These are phyloP conservation scores for Populus simonii DNA, from an alignment of 345 rosid species.

Conservation along the genomic window DNA sequence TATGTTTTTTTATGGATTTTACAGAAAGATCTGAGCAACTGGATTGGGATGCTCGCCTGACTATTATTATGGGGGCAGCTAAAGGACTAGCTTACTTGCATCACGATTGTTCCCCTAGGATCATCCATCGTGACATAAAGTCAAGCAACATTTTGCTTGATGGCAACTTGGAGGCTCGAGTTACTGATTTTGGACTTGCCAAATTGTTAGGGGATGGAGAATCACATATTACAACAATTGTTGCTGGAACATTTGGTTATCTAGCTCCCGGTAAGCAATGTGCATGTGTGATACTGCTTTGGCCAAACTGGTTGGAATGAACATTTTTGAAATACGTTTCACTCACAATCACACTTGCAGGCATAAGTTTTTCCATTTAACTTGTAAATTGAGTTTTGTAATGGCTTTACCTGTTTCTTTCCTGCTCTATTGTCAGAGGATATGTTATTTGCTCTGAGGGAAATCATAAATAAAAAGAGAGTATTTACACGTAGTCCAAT, in stretches of 20 bases:
- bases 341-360: not conserved
- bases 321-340: conserved; percentile 1
- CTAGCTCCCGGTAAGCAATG: conserved; percentile 84
- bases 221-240: conserved; percentile 96
- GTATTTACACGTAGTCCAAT: not conserved
- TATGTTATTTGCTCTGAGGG: not conserved
- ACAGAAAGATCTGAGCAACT: conserved; percentile 86
- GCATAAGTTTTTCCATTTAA: not conserved
- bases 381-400: not conserved
- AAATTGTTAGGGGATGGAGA: conserved; percentile 92
- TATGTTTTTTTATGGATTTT: conserved; percentile 13
- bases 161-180: conserved; percentile 95
- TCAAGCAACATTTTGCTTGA: conserved; percentile 96
- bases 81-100: conserved; percentile 96
- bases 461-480: not conserved
- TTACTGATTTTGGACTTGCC: conserved; percentile 97
- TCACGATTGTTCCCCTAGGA: conserved; percentile 98
- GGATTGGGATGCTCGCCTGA: conserved; percentile 94
- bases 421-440: not conserved
- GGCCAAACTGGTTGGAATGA: not conserved
- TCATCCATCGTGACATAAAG: conserved; percentile 97
- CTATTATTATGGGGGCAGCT: conserved; percentile 92
- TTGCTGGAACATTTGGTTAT: conserved; percentile 99
- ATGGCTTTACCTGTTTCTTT: not conserved
- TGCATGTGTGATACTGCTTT: not conserved